Evolutionary conservation across 805 yeast genomes (phyloP).

Genomic region (Ogataea glucozyma): DNA sequence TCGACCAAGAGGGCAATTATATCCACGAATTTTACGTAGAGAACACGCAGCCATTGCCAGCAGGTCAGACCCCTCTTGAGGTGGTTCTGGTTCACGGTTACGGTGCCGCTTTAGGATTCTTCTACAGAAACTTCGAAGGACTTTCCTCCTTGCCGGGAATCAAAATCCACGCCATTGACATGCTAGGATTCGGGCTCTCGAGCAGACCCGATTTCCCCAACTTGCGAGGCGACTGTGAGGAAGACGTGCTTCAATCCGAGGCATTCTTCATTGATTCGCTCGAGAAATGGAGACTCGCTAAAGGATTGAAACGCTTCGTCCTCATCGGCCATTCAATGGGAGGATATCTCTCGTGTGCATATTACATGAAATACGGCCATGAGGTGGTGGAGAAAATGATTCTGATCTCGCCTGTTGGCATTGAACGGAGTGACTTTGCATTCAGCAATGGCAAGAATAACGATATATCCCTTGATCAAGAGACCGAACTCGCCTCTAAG

Average conservation of each 20-base stretch:
- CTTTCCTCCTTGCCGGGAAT: slow-evolving; percentile 53
- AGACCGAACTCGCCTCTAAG: slow-evolving; percentile 21
- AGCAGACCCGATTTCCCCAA: slow-evolving; percentile 49
- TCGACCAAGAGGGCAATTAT: slow-evolving; percentile 45
- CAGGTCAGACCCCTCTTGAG: slow-evolving; percentile 18
- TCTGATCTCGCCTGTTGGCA: slow-evolving; percentile 75
- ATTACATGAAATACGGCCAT: slow-evolving; percentile 58
- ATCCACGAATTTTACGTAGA: slow-evolving; percentile 75
- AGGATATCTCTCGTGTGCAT: slow-evolving; percentile 69
- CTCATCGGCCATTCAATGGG: slow-evolving; percentile 82
- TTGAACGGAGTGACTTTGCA: slow-evolving; percentile 63
- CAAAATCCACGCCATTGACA: slow-evolving; percentile 65
- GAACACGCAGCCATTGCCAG: slow-evolving; percentile 33
- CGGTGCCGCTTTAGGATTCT: slow-evolving; percentile 87
- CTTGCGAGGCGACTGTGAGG: slow-evolving; percentile 32
- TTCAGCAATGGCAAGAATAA: slow-evolving; percentile 12
- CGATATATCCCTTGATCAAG: slow-evolving; percentile 15
- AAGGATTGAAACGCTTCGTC: slow-evolving; percentile 51
- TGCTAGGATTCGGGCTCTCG: slow-evolving; percentile 72
- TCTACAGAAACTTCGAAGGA: slow-evolving; percentile 63
- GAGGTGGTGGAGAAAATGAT: slow-evolving; percentile 52
- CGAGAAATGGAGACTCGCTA: slow-evolving; percentile 61
- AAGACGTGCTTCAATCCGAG: slow-evolving; percentile 48
- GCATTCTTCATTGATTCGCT: slow-evolving; percentile 59
- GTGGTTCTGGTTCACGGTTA: slow-evolving; percentile 87